phyloP scores from a whole-genome alignment of 2,329 filamentous ascomycete species.

The Colletotrichum salicis region DNA sequence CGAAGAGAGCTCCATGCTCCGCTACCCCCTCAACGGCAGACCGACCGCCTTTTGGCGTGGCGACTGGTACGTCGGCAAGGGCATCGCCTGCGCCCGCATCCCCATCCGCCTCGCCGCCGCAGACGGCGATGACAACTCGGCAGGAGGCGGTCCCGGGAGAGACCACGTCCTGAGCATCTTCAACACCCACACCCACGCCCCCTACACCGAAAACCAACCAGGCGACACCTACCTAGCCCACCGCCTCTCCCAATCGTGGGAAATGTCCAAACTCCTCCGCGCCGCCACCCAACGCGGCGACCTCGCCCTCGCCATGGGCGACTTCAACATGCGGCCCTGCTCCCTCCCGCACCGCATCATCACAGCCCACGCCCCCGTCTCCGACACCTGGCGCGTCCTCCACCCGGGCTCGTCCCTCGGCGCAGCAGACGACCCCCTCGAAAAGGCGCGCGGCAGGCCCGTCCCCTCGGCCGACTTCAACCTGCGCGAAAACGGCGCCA shows the following conservation, averaged over 20 bases:
- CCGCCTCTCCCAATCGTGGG: constrained; percentile 92
- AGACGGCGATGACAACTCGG: not conserved
- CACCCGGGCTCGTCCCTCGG: constrained; percentile 88
- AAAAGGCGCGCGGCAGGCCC: constrained; percentile 72
- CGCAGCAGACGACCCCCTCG: constrained; percentile 72
- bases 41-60: constrained; percentile 94
- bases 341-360: constrained; percentile 88
- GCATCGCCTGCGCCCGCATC: constrained; percentile 85
- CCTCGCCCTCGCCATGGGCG: constrained; percentile 85
- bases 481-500: constrained; percentile 82
- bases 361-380: constrained; percentile 78
- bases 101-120: constrained; percentile 7
- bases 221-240: constrained; percentile 91
- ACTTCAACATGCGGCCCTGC: constrained; percentile 96
- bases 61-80: constrained; percentile 97
- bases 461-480: constrained; percentile 84
- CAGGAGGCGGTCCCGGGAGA: constrained; percentile 38
- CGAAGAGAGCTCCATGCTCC: constrained; percentile 85
- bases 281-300: constrained; percentile 83
- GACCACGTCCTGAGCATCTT: constrained; percentile 87
- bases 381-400: constrained; percentile 85
- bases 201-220: constrained; percentile 78
- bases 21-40: constrained; percentile 90
- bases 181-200: constrained; percentile 85
- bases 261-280: constrained; percentile 88